A percentile compares a stretch with the other conserved stretches of the same genome.
Conservation (phyloP, 331 rosid species). For the Malus hybrid region DNA sequence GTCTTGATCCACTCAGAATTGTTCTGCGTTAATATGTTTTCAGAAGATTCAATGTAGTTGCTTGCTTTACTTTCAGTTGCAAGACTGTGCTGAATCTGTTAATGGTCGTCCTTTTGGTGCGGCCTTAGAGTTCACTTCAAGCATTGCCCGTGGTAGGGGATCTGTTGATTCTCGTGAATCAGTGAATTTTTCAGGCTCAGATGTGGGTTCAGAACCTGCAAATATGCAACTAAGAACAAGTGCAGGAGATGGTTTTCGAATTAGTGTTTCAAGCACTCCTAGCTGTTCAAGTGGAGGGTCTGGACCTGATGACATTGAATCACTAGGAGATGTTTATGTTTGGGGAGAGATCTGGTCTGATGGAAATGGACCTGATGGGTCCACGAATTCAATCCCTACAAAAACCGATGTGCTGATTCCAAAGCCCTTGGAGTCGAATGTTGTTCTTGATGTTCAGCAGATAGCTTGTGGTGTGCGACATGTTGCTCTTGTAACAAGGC, state of each 20-base stretch:
- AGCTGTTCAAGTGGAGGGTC: conserved; percentile 68
- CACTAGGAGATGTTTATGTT: conserved; percentile 79
- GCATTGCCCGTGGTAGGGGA: conserved; percentile 34
- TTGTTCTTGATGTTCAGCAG: conserved; percentile 88
- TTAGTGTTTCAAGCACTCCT: conserved; percentile 80
- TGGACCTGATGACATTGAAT: conserved; percentile 85
- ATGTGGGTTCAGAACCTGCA: conserved; percentile 53
- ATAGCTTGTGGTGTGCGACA: conserved; percentile 73
- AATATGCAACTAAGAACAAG: conserved; percentile 71
- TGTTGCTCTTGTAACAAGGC: conserved; percentile 76
- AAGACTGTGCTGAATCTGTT: conserved; percentile 31
- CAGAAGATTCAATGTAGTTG: conserved; percentile 1
- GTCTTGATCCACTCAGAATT: not conserved
- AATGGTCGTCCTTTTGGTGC: conserved; percentile 38
- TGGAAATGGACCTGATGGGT: conserved; percentile 44
- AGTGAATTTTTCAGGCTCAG: conserved; percentile 36
- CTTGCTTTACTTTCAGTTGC: conserved; percentile 27
- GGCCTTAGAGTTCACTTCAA: conserved; percentile 46
- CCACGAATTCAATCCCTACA: conserved; percentile 31
- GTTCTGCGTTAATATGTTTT: conserved; percentile 3
- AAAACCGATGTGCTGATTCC: conserved; percentile 62
- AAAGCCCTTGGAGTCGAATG: conserved; percentile 65
- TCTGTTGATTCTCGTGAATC: conserved; percentile 52
- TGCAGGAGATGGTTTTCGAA: conserved; percentile 68
- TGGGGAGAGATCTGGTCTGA: conserved; percentile 93